Conservation (phyloP, 352 stramenopile species). For the Thalassiosira livingstoniorum region DNA sequence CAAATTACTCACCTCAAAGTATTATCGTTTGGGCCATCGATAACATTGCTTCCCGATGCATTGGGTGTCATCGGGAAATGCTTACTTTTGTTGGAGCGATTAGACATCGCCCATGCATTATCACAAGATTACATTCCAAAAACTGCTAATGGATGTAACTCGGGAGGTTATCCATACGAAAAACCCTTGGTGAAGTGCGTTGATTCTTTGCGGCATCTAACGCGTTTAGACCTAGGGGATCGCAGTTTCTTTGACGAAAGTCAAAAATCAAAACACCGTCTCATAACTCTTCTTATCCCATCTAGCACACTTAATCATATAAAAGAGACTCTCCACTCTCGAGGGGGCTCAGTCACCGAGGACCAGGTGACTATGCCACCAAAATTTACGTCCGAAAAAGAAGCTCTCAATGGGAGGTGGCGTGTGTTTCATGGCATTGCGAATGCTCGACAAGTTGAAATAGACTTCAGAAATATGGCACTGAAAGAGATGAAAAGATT, state of each 20-base stretch:
- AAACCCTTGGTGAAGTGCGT: neutral
- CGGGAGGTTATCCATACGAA: neutral
- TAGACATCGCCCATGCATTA: slow-evolving; percentile 20
- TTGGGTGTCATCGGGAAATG: neutral
- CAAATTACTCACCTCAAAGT: slow-evolving; percentile 7
- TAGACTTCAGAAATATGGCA: neutral
- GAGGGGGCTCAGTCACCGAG: neutral
- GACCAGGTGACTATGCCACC: neutral
- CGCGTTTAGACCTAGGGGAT: neutral
- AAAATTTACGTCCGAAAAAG: neutral
- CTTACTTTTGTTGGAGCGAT: neutral
- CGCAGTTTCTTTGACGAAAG: neutral
- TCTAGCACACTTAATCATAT: neutral
- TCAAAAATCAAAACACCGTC: neutral
- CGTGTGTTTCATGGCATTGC: neutral
- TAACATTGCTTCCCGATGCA: neutral
- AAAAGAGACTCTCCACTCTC: neutral
- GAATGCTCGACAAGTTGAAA: neutral
- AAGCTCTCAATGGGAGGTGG: neutral
- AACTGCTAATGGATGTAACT: neutral
- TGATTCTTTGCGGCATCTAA: neutral
- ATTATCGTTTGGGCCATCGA: slow-evolving; percentile 15
- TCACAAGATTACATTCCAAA: neutral
- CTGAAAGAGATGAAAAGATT: neutral
- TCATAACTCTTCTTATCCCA: neutral